Percentiles rank a stretch among this genome's conserved stretches.
Evolutionary conservation across 2,329 filamentous ascomycete genomes (phyloP).

Genomic region (Pezicula carpinea): DNA sequence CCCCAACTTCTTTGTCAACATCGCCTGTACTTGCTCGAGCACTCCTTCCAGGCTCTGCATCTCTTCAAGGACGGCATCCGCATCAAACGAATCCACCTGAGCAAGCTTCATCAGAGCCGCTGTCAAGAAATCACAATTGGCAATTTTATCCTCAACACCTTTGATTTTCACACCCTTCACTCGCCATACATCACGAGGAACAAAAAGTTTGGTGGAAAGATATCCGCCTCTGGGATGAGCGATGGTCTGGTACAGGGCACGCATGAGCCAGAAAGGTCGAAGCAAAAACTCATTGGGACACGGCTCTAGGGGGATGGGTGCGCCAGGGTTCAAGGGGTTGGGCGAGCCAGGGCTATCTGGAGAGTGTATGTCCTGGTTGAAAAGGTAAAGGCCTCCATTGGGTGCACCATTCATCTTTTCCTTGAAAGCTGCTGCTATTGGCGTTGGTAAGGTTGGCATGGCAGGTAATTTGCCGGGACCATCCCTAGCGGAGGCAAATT

Average conservation of each 20-base stretch:
- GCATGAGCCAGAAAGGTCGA: slow-evolving; percentile 98
- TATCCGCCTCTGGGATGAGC: slow-evolving; percentile 90
- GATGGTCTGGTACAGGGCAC: slow-evolving; percentile 87
- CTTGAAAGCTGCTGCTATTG: slow-evolving; percentile 57
- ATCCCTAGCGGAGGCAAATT: slow-evolving; percentile 31
- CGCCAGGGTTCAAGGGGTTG: slow-evolving; percentile 55
- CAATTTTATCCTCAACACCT: slow-evolving; percentile 87
- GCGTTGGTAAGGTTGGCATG: slow-evolving; percentile 63
- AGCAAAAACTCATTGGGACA: slow-evolving; percentile 85
- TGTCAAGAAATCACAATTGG: slow-evolving; percentile 85
- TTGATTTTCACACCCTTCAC: slow-evolving; percentile 93
- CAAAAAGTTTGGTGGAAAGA: slow-evolving; percentile 83
- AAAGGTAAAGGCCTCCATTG: slow-evolving; percentile 70
- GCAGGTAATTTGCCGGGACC: slow-evolving; percentile 44
- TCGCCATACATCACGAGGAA: slow-evolving; percentile 88
- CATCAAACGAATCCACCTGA: slow-evolving; percentile 81
- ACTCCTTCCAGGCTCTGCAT: slow-evolving; percentile 86
- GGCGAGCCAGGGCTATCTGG: slow-evolving; percentile 60
- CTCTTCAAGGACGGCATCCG: slow-evolving; percentile 87
- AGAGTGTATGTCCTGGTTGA: slow-evolving; percentile 78
- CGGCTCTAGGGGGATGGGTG: slow-evolving; percentile 77
- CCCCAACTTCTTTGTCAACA: slow-evolving; percentile 79
- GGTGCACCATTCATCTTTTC: slow-evolving; percentile 52
- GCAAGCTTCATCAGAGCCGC: slow-evolving; percentile 80
- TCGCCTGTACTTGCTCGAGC: slow-evolving; percentile 77